Evolutionary conservation across 345 rosid genomes (phyloP), one percentile per base, ranked within the genome.

Genomic region (Populus nigra): DNA sequence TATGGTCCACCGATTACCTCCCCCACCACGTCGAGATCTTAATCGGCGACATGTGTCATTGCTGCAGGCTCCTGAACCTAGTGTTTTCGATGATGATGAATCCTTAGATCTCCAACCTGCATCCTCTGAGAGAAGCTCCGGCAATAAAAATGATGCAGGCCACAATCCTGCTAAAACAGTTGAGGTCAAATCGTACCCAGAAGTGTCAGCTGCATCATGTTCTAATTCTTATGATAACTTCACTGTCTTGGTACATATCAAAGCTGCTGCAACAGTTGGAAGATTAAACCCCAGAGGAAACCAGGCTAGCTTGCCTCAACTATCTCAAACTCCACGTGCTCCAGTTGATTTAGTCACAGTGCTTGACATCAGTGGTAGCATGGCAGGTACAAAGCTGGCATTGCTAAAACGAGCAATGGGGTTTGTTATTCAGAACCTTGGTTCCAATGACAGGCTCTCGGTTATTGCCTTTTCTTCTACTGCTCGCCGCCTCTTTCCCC

Each of bases 351-450:
- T 94, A 55, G 98, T 96, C 63, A 94, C 97, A 0, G 96, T 94
- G 35, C 98, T 96, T 78, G 99, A 96, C 80, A 86, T 89, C 78
- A 96, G 99, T 73, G 98, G 98, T 49, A 96, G 99, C 86, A 96
- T 96, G 98, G 95, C 99, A 0, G 99, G 99, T 63, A 96, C 97
- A 53, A 96, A 94, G 86, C 89, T 96, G 33, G 99, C 97, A 59
- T 79, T 96, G 83, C 88, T 96, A 6, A 96, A 96, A 89, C 90
- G 98, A 31, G 99, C 99, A 9, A 94, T 94, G 99, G 99, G 98
- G 7, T 96, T 96, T 76, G 97, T 96, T 45, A 96, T 96, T 82
- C 99, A 94, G 83, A 96, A 94, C 82, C 97, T 96, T 68, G 92
- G 98, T 31, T 88, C 89, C 65, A 85, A 86, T 13, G 98, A 96